These are phyloP conservation scores for Trichodelitschia bisporula DNA, from an alignment of 495 filamentous ascomycete genomes.

Conservation along the genomic window DNA sequence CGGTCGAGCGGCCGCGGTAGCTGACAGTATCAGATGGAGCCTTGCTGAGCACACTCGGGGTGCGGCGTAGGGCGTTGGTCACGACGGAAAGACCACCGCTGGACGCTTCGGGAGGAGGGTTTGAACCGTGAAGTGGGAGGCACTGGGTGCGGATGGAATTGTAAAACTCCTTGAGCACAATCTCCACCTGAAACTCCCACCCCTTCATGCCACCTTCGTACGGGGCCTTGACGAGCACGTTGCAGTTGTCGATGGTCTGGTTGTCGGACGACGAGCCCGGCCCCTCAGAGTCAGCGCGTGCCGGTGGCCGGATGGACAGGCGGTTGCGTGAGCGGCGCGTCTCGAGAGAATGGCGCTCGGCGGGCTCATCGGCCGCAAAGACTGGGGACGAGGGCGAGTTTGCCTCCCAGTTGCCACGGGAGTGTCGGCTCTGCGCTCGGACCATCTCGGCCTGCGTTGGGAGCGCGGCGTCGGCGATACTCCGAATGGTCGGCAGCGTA, in stretches of 20 bases:
- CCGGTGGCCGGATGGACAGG: conserved; percentile 13
- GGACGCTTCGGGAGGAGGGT: conserved; percentile 6
- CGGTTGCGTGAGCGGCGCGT: conserved; percentile 10
- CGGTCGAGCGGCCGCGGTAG: conserved; percentile 40
- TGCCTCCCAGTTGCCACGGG: conserved; percentile 15
- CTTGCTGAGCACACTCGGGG: conserved; percentile 78
- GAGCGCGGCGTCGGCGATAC: conserved; percentile 43
- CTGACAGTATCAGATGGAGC: conserved; percentile 49
- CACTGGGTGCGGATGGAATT: conserved; percentile 63
- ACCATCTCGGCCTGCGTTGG: conserved; percentile 40
- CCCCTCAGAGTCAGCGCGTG: conserved; percentile 12
- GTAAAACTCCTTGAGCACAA: conserved; percentile 80
- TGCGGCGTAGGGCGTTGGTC: conserved; percentile 43
- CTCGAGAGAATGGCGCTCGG: conserved; percentile 13
- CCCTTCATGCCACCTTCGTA: conserved; percentile 53
- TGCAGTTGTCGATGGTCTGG: conserved; percentile 15
- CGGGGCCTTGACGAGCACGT: conserved; percentile 52
- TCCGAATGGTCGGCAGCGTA: conserved; percentile 70
- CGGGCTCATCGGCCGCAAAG: conserved; percentile 15
- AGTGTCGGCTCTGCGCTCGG: conserved; percentile 21
- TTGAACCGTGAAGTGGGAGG: conserved; percentile 53
- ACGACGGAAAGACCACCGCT: conserved; percentile 24
- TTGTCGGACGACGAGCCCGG: conserved; percentile 10
- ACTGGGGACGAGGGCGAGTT: background rate
- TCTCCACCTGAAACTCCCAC: conserved; percentile 80